Evolutionary conservation across 208 protist genomes (phyloP).

Genomic region (Leishmania turanica): DNA sequence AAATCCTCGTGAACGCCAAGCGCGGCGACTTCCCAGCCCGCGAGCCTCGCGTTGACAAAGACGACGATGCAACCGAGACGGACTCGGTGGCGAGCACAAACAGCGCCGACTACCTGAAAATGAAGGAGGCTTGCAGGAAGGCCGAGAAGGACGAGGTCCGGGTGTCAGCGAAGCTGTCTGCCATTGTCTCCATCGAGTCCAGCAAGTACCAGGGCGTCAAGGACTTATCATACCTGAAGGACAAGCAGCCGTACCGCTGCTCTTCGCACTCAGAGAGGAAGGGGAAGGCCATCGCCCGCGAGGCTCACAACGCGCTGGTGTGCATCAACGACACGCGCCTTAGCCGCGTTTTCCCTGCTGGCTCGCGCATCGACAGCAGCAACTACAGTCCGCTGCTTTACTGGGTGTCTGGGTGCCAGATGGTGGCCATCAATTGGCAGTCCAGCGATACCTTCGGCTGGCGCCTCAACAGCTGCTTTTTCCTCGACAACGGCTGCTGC

Average conservation of each 20-base stretch:
- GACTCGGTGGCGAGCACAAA: constrained; percentile 5
- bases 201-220: constrained; percentile 58
- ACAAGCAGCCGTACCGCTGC: constrained; percentile 64
- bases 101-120: constrained; percentile 32
- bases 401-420: constrained; percentile 86
- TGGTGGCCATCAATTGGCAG: constrained; percentile 95
- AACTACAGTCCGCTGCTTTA: constrained; percentile 92
- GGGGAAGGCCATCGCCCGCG: constrained; percentile 43
- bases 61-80: constrained; percentile 35
- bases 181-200: constrained; percentile 67
- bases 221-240: constrained; percentile 59
- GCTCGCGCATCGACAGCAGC: constrained; percentile 86
- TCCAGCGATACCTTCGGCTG: constrained; percentile 53
- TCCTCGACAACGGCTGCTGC: constrained; percentile 91
- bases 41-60: constrained; percentile 46
- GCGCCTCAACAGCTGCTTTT: constrained; percentile 89
- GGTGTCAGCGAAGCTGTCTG: constrained; percentile 45
- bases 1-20: constrained; percentile 72
- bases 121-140: constrained; percentile 23
- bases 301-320: constrained; percentile 38
- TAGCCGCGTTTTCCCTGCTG: constrained; percentile 92
- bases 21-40: constrained; percentile 24
- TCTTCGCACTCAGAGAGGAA: constrained; percentile 67
- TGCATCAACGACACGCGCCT: constrained; percentile 76
- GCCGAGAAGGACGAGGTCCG: constrained; percentile 31